Evolutionary conservation across 495 filamentous ascomycete genomes (phyloP), one percentile per base, ranked within the genome.

Genomic region (Ramalina intermedia): DNA sequence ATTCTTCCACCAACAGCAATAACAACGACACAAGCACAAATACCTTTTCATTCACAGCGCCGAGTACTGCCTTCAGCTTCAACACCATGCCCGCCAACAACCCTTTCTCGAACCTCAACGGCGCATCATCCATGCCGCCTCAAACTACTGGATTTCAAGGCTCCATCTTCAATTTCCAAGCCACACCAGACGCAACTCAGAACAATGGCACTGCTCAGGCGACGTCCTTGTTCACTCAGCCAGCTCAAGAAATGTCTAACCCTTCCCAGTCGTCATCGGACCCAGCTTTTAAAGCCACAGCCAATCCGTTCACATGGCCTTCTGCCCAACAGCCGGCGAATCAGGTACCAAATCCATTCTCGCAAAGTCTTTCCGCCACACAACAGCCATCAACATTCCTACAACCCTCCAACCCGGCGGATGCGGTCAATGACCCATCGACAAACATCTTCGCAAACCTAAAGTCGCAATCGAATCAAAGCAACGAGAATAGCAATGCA

Each of bases 61-160:
- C 54, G 17, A 47, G 37, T 21, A 21, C 61, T 45, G 67, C 70
- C 21, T 48, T 48, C 51, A 59, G 58, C 13, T 58, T 63, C 20
- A 54, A 47, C 24, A 56, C 63, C 37, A 55, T 60, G 43, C 52
- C 58, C 41, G 7, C 58, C 0, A 61, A 52, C 46, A 73, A 73
- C 48, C 69, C 70, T 2, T 73, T 73, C 47, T 55, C 69, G 16
- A 58, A 43, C 20, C 42, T 58, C 14, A 55, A 54, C 23, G 27
- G 47, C 51, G 18, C 41, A 49, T 26, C 49, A 47, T 21, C 37
- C 55, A 54, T 17, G 60, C 63, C 52, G 42, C 48, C 51, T 16
- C 14, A 45, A 14, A 24, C 29, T 18, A 45, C 13, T 37, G 63
- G 62, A 4, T 65, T 61, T 37, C 50, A 61, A 40, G 62, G 66